Conservation (phyloP, 2,329 filamentous ascomycete species). For the Xylaria sp. region DNA sequence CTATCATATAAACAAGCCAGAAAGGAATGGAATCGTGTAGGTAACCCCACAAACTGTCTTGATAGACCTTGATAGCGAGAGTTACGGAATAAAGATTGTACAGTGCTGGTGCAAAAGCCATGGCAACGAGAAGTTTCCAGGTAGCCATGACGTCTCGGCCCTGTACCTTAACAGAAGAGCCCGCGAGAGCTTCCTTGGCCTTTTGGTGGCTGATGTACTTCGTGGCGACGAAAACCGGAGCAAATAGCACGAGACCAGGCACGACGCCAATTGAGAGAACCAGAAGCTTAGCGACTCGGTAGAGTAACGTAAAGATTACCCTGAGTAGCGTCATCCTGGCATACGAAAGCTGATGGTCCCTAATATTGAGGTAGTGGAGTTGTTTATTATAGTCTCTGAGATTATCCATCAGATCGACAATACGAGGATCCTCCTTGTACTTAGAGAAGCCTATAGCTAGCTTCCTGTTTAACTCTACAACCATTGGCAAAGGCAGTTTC, state of each 20-base stretch:
- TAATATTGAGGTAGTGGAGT: constrained; percentile 84
- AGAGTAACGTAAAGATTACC: constrained; percentile 80
- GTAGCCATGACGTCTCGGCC: constrained; percentile 91
- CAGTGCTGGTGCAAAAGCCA: constrained; percentile 82
- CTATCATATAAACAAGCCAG: constrained; percentile 78
- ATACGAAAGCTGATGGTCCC: constrained; percentile 95
- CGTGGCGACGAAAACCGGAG: constrained; percentile 85
- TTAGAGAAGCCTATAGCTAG: constrained; percentile 90
- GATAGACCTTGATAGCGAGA: constrained; percentile 80
- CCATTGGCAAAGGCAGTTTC: constrained; percentile 89
- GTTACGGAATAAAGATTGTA: constrained; percentile 84
- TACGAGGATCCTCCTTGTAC: constrained; percentile 90
- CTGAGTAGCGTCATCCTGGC: constrained; percentile 82
- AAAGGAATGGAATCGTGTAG: constrained; percentile 83
- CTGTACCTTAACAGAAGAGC: constrained; percentile 87
- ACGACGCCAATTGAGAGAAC: constrained; percentile 83
- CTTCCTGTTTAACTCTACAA: constrained; percentile 92
- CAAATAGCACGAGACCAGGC: constrained; percentile 87
- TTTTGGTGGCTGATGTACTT: constrained; percentile 85
- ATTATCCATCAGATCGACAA: constrained; percentile 76
- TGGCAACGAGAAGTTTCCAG: constrained; percentile 91
- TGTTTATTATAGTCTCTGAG: constrained; percentile 89
- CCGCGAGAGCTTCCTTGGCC: constrained; percentile 83
- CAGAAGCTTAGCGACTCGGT: constrained; percentile 80
- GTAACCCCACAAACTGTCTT: constrained; percentile 83